Evolutionary conservation across 176 grass and related monocot species (phyloP).

Genomic region (Lolium perenne): DNA sequence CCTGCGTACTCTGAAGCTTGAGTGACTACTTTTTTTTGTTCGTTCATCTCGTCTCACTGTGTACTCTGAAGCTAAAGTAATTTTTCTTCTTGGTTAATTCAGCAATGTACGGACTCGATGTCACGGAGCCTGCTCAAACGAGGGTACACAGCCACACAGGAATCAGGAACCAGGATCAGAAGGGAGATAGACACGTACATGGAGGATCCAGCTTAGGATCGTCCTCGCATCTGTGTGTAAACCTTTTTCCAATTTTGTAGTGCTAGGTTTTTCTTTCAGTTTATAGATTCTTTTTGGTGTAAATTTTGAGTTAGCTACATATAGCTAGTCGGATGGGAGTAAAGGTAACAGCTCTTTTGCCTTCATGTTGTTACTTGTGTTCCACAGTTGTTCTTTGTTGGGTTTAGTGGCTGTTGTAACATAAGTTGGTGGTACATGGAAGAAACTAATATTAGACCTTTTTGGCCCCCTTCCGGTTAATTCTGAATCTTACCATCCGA

Average conservation of each 20-base stretch:
- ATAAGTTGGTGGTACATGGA: slow-evolving; percentile 41
- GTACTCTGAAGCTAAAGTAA: background rate
- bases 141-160: background rate
- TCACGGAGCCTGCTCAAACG: background rate
- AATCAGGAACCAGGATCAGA: background rate
- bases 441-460: background rate
- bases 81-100: background rate
- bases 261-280: background rate
- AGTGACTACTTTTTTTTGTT: background rate
- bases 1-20: background rate
- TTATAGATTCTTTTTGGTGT: background rate
- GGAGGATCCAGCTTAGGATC: slow-evolving; percentile 27
- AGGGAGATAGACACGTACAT: background rate
- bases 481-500: background rate
- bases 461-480: background rate
- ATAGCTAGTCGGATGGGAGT: slow-evolving; percentile 22
- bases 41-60: background rate
- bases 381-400: slow-evolving; percentile 36
- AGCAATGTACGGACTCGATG: background rate
- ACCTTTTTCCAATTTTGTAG: slow-evolving; percentile 58
- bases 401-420: slow-evolving; percentile 50
- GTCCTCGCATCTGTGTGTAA: slow-evolving; percentile 2
- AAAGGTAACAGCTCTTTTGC: background rate
- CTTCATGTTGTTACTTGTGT: slow-evolving; percentile 20
- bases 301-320: slow-evolving; percentile 21